Conservation (phyloP, 108 stramenopile genomes). For the Cyclostephanos tholiformis region DNA sequence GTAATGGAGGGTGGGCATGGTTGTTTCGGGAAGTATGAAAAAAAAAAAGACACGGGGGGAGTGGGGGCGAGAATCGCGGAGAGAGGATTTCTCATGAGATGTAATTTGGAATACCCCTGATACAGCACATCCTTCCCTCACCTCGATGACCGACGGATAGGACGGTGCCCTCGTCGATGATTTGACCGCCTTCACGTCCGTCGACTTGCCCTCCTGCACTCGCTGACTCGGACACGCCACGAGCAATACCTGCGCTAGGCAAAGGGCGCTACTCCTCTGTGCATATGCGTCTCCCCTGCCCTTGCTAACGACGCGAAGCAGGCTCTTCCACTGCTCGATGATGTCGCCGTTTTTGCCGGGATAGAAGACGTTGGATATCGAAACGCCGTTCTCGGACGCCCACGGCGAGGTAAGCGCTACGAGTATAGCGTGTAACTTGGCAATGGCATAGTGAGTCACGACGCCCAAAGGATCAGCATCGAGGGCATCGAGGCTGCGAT, state of each 20-base stretch:
- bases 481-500: slow-evolving; percentile 67
- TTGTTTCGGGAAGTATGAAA: no score
- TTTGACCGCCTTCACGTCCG: neutral
- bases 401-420: slow-evolving; percentile 52
- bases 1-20: no score
- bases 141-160: slow-evolving; percentile 79
- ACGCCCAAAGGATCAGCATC: slow-evolving; percentile 84
- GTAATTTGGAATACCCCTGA: no score
- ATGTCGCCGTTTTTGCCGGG: slow-evolving; percentile 81
- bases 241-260: slow-evolving; percentile 72
- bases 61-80: no score
- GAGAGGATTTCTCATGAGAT: no score
- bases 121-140: no score
- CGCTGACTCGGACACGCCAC: slow-evolving; percentile 81
- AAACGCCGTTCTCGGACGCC: slow-evolving; percentile 67
- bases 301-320: slow-evolving; percentile 81
- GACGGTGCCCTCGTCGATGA: slow-evolving; percentile 59
- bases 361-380: slow-evolving; percentile 80
- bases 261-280: slow-evolving; percentile 77
- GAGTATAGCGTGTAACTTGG: slow-evolving; percentile 76
- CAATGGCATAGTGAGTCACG: slow-evolving; percentile 81
- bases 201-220: neutral
- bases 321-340: slow-evolving; percentile 88
- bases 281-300: slow-evolving; percentile 83
- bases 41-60: no score